Evolutionary conservation across 805 yeast genomes (phyloP).

Genomic region (Ogataea ganodermae): DNA sequence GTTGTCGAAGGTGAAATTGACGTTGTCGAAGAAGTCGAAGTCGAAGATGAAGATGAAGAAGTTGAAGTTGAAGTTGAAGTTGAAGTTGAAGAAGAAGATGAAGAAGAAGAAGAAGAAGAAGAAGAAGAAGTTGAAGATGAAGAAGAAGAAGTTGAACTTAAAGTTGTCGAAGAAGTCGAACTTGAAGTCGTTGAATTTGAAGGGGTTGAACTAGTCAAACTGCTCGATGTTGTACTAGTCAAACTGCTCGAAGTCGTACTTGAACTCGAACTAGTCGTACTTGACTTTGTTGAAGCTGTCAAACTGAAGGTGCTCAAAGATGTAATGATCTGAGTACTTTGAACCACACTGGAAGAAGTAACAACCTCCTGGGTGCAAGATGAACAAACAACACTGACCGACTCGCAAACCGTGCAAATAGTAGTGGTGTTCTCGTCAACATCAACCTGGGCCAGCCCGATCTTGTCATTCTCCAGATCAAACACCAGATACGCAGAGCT

Average conservation of each 20-base stretch:
- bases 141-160: not conserved
- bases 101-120: not conserved
- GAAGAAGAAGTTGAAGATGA: constrained; percentile 4
- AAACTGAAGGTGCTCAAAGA: constrained; percentile 3
- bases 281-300: constrained; percentile 4
- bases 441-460: constrained; percentile 57
- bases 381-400: constrained; percentile 17
- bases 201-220: constrained; percentile 5
- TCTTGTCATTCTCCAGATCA: constrained; percentile 57
- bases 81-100: not conserved
- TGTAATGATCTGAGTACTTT: constrained; percentile 8
- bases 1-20: not conserved
- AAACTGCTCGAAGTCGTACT: constrained; percentile 2
- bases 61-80: not conserved
- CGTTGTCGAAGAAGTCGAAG: not conserved
- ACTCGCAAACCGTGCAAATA: constrained; percentile 18
- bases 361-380: constrained; percentile 17
- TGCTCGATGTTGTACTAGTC: not conserved
- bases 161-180: constrained; percentile 1
- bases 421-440: constrained; percentile 20
- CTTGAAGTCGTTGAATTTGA: constrained; percentile 4
- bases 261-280: constrained; percentile 5
- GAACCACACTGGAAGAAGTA: constrained; percentile 15
- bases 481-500: constrained; percentile 65
- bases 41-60: constrained; percentile 3